Conservation (phyloP, 75 land plant genomes). For the Pinus taeda region DNA sequence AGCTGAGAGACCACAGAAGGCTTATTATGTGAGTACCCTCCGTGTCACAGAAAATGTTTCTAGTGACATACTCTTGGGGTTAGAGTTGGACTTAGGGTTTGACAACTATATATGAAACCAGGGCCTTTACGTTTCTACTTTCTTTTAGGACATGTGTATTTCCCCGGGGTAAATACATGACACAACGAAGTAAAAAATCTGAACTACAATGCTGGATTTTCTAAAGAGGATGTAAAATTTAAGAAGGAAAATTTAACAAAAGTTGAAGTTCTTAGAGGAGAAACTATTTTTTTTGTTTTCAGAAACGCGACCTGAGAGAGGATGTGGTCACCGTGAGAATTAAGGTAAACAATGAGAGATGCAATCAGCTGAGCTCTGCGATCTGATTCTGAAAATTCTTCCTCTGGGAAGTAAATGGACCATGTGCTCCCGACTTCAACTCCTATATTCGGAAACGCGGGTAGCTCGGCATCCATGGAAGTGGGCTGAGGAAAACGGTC, state of each 20-base stretch:
- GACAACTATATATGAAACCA: too few relatives aligned
- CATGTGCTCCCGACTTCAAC: conserved; percentile 16
- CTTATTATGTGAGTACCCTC: too few relatives aligned
- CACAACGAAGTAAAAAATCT: background rate
- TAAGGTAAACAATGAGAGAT: conserved; percentile 36
- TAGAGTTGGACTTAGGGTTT: too few relatives aligned
- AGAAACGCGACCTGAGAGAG: conserved; percentile 39
- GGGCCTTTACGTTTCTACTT: too few relatives aligned
- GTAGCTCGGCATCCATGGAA: conserved; percentile 5
- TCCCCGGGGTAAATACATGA: too few relatives aligned
- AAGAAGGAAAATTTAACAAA: background rate
- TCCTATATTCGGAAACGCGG: background rate
- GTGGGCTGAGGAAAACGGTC: too few relatives aligned
- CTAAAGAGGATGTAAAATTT: background rate
- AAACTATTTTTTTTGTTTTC: background rate
- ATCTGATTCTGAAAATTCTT: conserved; percentile 19
- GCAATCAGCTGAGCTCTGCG: conserved; percentile 27
- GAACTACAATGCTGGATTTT: background rate
- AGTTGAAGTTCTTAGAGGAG: background rate
- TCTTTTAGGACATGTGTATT: too few relatives aligned
- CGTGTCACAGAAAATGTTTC: too few relatives aligned
- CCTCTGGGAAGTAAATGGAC: conserved; percentile 45
- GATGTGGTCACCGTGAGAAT: conserved; percentile 25
- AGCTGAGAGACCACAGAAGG: too few relatives aligned
- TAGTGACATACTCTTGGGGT: too few relatives aligned